Evolutionary conservation across 73 alveolate species (phyloP).

Genomic region (Paramecium sonneborni): DNA sequence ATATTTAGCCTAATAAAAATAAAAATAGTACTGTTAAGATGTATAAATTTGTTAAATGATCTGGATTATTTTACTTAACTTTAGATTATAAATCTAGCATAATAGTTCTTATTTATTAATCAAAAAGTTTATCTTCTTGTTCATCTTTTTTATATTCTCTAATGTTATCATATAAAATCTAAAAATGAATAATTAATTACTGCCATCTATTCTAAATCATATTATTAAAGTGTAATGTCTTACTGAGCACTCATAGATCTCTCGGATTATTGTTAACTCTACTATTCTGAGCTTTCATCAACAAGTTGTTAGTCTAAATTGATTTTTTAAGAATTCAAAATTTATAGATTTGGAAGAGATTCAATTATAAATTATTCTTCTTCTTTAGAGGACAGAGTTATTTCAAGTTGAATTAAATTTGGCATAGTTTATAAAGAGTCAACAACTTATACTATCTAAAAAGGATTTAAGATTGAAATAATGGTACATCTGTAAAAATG

Average conservation of each 20-base stretch:
- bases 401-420: not conserved
- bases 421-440: slow-evolving; percentile 56
- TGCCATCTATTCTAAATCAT: slow-evolving; percentile 62
- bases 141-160: slow-evolving; percentile 6
- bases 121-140: slow-evolving; percentile 20
- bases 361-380: slow-evolving; percentile 51
- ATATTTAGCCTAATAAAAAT: slow-evolving; percentile 42
- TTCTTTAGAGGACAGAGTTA: not conserved
- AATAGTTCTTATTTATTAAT: not conserved
- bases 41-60: not conserved
- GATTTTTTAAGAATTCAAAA: slow-evolving; percentile 11
- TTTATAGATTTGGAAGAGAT: slow-evolving; percentile 15
- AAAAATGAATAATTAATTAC: not conserved
- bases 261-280: not conserved
- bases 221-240: slow-evolving; percentile 27
- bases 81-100: slow-evolving; percentile 30
- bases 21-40: not conserved
- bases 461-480: not conserved
- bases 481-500: slow-evolving; percentile 22
- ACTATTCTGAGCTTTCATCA: too few species aligned
- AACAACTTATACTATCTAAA: not conserved
- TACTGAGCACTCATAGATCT: not conserved
- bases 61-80: not conserved
- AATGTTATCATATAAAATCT: not conserved
- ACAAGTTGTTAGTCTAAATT: too few species aligned